Evolutionary conservation across 306 rosid genomes (phyloP).

Genomic region (Urtica urens): DNA sequence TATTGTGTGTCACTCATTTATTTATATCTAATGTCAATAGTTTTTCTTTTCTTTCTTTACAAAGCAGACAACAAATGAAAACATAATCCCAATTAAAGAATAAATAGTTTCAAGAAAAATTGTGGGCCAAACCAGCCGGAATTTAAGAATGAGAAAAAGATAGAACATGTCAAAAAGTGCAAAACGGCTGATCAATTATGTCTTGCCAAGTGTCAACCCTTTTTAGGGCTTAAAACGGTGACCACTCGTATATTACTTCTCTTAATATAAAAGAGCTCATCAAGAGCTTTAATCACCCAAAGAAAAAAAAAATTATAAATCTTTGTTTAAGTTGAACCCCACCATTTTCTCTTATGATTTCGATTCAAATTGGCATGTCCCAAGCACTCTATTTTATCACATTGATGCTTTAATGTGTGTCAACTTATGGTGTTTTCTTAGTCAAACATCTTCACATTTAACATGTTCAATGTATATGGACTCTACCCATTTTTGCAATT

Average conservation of each 20-base stretch:
- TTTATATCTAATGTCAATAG: conserved; percentile 11
- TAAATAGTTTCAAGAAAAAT: no score
- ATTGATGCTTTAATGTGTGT: background rate
- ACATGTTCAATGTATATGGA: background rate
- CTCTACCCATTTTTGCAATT: background rate
- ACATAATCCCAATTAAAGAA: no score
- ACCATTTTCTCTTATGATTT: background rate
- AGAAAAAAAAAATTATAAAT: background rate
- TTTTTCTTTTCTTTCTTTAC: no score
- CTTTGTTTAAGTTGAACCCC: background rate
- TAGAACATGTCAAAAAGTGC: conserved; percentile 17
- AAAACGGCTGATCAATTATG: background rate
- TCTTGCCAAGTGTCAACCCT: conserved; percentile 10
- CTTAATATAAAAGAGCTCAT: background rate
- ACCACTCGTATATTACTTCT: conserved; percentile 3
- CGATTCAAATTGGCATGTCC: background rate
- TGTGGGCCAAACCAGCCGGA: conserved; percentile 12
- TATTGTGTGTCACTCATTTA: conserved; percentile 1
- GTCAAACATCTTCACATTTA: conserved; percentile 20
- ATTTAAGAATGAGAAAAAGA: conserved; percentile 9
- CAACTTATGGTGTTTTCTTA: conserved; percentile 1
- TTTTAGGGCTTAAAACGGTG: background rate
- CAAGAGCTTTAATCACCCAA: no score
- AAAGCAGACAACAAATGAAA: no score
- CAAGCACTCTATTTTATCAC: conserved; percentile 1